These are phyloP conservation scores for Penicillium sp. DNA, from an alignment of 2,329 filamentous ascomycete genomes.

Conservation along the genomic window DNA sequence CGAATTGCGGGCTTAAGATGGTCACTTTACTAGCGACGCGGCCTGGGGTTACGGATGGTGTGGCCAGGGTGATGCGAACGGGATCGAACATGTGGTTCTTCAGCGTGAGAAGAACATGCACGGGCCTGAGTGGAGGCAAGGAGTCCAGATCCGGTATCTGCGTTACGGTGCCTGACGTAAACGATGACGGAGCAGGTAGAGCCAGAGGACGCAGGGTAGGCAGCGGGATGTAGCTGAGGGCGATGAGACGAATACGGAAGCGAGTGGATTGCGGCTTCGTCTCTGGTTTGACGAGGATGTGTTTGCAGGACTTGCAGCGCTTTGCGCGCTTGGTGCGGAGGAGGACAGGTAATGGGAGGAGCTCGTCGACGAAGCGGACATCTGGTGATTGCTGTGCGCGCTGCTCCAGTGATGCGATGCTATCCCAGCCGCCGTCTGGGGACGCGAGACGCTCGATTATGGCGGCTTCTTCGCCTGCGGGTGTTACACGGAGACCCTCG, in stretches of 20 bases:
- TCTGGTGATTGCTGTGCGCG: conserved; percentile 50
- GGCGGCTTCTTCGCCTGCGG: conserved; percentile 59
- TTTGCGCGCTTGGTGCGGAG: conserved; percentile 92
- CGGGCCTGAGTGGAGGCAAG: conserved; percentile 51
- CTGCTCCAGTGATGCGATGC: conserved; percentile 59
- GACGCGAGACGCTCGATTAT: conserved; percentile 61
- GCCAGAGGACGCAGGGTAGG: conserved; percentile 65
- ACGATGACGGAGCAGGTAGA: conserved; percentile 34
- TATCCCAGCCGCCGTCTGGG: conserved; percentile 60
- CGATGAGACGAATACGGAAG: conserved; percentile 90
- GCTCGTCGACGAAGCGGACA: conserved; percentile 67
- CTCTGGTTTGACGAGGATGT: conserved; percentile 94
- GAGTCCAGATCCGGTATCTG: conserved; percentile 45
- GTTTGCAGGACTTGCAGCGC: conserved; percentile 86
- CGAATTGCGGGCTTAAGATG: conserved; percentile 89
- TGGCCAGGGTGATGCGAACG: conserved; percentile 83
- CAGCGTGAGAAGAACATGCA: conserved; percentile 85
- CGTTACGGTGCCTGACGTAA: conserved; percentile 10
- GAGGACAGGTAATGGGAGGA: conserved; percentile 78
- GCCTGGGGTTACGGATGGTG: conserved; percentile 75
- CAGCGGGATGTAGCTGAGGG: conserved; percentile 81
- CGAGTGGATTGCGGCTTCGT: conserved; percentile 83
- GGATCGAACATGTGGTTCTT: conserved; percentile 93
- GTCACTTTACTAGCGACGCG: conserved; percentile 78
- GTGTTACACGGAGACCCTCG: conserved; percentile 69